Percentiles rank a stretch among this genome's conserved stretches.
Conservation (phyloP, 1,139 yeast genomes). For the Blastobotrys ciferrii region DNA sequence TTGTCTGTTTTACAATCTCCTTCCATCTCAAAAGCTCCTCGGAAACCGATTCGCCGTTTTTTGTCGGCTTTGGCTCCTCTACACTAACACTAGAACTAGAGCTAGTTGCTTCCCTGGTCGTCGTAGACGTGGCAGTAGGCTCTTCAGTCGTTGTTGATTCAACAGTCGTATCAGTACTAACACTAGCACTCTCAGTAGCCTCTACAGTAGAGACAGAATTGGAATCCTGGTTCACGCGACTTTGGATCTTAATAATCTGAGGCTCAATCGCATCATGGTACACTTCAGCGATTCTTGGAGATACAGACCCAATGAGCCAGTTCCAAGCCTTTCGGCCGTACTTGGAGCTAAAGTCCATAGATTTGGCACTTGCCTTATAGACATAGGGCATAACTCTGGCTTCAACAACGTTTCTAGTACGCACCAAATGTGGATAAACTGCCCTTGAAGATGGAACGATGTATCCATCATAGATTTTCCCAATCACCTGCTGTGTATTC, state of each 20-base stretch:
- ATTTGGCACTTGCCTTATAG: conserved; percentile 7
- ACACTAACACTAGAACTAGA: background rate
- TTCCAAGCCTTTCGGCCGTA: conserved; percentile 13
- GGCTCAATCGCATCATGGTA: conserved; percentile 32
- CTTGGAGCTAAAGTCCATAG: background rate
- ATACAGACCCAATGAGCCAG: conserved; percentile 23
- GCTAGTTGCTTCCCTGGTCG: conserved; percentile 1
- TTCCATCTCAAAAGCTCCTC: conserved; percentile 29
- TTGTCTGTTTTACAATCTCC: conserved; percentile 31
- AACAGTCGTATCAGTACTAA: background rate
- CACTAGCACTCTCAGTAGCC: background rate
- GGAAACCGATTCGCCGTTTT: conserved; percentile 13
- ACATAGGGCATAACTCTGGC: conserved; percentile 15
- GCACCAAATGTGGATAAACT: conserved; percentile 14
- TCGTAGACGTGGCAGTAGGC: conserved; percentile 1
- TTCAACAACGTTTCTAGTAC: conserved; percentile 15
- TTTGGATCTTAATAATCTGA: conserved; percentile 30
- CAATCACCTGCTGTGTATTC: conserved; percentile 12
- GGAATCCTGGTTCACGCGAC: conserved; percentile 20
- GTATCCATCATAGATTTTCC: conserved; percentile 14
- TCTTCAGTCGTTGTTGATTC: background rate
- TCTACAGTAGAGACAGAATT: conserved; percentile 8
- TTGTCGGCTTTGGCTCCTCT: conserved; percentile 3
- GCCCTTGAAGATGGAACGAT: conserved; percentile 18
- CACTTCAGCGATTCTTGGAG: conserved; percentile 24